Evolutionary conservation across 768 basidiomycete genomes (phyloP).

Genomic region (Cystobasidium ongulense): DNA sequence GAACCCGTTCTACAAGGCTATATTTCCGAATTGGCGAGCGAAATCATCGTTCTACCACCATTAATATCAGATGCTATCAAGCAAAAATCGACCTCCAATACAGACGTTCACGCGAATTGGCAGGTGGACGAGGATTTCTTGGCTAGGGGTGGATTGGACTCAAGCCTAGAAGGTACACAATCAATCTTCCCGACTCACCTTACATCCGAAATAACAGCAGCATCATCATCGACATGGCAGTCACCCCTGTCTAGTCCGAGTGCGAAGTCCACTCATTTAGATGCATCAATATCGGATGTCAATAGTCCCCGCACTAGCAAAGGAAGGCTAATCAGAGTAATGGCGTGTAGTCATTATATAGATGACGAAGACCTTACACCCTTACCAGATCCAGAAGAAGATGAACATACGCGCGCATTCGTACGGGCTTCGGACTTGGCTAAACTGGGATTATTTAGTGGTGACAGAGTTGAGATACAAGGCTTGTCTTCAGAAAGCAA

Average conservation of each 20-base stretch:
- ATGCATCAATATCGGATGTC: not conserved
- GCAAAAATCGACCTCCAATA: constrained; percentile 35
- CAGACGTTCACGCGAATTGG: constrained; percentile 34
- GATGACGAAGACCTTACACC: constrained; percentile 27
- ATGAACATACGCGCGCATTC: constrained; percentile 30
- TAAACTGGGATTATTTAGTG: constrained; percentile 36
- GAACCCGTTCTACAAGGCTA: constrained; percentile 70
- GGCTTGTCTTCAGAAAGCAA: not conserved
- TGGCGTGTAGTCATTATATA: not conserved
- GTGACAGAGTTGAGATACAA: constrained; percentile 35
- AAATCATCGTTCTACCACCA: constrained; percentile 51
- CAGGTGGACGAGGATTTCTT: constrained; percentile 33
- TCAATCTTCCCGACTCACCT: not conserved
- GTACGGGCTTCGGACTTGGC: constrained; percentile 32
- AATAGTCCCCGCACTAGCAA: not conserved
- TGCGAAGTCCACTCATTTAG: not conserved
- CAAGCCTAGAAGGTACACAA: not conserved
- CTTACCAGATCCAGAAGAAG: constrained; percentile 26
- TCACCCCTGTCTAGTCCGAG: not conserved
- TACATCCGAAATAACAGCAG: not conserved
- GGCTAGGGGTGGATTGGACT: not conserved
- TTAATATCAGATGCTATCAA: constrained; percentile 31
- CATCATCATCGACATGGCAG: not conserved
- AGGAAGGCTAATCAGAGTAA: not conserved
- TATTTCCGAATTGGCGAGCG: constrained; percentile 51